These are phyloP conservation scores for Daedalea quercina DNA, from an alignment of 768 basidiomycete genomes.

Conservation along the genomic window DNA sequence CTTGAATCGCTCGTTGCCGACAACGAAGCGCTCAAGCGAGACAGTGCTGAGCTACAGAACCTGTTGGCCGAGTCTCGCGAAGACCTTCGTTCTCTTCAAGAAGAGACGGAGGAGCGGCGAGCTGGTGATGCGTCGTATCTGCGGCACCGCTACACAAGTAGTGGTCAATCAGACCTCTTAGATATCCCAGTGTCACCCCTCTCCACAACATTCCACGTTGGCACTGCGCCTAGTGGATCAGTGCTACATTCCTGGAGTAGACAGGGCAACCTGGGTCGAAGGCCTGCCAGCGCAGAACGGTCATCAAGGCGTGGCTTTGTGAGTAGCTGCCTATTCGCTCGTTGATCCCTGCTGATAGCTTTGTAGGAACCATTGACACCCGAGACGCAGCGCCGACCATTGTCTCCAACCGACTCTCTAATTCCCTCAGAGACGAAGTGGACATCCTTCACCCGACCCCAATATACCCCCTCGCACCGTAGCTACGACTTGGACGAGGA, in stretches of 20 bases:
- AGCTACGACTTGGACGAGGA: conserved; percentile 42
- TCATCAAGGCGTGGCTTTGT: conserved; percentile 26
- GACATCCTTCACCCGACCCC: conserved; percentile 19
- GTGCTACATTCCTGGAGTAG: conserved; percentile 14
- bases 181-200: conserved; percentile 10
- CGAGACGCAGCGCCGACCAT: conserved; percentile 34
- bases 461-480: conserved; percentile 14
- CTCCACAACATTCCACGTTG: conserved; percentile 19
- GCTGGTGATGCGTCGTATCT: conserved; percentile 29
- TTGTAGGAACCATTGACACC: conserved; percentile 40
- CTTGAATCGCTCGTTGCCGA: conserved; percentile 83
- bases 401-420: conserved; percentile 35
- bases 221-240: conserved; percentile 17
- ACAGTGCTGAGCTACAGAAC: conserved; percentile 73
- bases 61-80: conserved; percentile 73
- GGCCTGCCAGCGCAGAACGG: conserved; percentile 30
- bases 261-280: conserved; percentile 16
- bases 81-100: conserved; percentile 59
- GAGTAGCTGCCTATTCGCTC: conserved; percentile 10
- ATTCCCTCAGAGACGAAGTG: conserved; percentile 20
- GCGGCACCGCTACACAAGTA: conserved; percentile 16
- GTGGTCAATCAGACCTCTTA: conserved; percentile 8
- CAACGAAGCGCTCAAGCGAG: conserved; percentile 76
- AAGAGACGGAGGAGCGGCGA: conserved; percentile 70
- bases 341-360: conserved; percentile 5